Base-by-base conservation (phyloP, 352 stramenopile species). In the Nothophytophthora sp. region DNA sequence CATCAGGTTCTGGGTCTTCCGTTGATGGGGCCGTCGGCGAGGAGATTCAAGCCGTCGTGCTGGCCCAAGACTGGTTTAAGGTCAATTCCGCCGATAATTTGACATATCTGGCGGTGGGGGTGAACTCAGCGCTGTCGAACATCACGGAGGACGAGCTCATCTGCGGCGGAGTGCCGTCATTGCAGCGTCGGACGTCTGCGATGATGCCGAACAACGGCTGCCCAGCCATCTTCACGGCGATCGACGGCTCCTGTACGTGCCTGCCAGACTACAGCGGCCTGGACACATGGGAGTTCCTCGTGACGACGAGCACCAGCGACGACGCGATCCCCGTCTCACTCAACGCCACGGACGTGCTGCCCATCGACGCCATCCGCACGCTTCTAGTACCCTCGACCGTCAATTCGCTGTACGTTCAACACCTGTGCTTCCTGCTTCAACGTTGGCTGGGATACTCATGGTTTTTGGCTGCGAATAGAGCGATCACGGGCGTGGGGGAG, bases 191-290 rank as follows among this genome's bases (percentile, higher is more conserved):
- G 2, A 64, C 55, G 11, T 18, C 43, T 8, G 18, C 28, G 6
- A n/a, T 57, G 12, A 13, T 33, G 20, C 55, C 72, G 6, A 83
- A 83, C 16, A 50, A 53, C 36, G 60, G 58, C n/a, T 83, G 72
- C 23, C 66, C 67, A 6, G 35, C 53, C 4, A 54, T 64, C 13
- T 73, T 75, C 40, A 71, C 54, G 22, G 47, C 33, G 8, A 33
- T 67, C n/a, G 76, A 73, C 25, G 69, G 61, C 2, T 78, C 66
- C 18, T 83, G 72, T 38, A 80, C 72, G 19, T 83, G 72, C 42
- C 43, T 83, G 20, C 32, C 41, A 7, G 52, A 53, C 6, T 76
- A 66, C 57, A 44, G 24, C 9, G 35, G 38, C 3, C 30, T 42
- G 1, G 49, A 67, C 1, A 36, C 47, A 1, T 77, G 67, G 64